Evolutionary conservation across 2,329 filamentous ascomycete genomes (phyloP).

Genomic region (Mycosphaerella arachidis): DNA sequence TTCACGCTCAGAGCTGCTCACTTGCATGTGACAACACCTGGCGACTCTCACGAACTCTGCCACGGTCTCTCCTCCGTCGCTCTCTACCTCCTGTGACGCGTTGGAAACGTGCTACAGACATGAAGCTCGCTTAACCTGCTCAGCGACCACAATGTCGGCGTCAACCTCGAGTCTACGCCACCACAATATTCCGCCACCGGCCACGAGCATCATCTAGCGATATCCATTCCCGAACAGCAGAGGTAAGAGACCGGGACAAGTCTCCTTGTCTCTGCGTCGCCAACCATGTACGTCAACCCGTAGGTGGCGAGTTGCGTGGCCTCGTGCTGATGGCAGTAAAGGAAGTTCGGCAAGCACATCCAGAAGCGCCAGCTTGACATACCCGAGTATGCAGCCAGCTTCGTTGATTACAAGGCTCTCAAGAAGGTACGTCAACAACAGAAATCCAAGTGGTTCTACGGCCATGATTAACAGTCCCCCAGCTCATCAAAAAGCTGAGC

Average conservation of each 20-base stretch:
- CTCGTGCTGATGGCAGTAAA: constrained; percentile 38
- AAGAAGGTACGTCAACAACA: constrained; percentile 69
- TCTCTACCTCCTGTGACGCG: background rate
- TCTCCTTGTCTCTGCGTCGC: background rate
- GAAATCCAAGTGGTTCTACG: background rate
- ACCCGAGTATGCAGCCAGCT: constrained; percentile 97
- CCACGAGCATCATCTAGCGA: constrained; percentile 6
- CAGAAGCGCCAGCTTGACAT: constrained; percentile 99
- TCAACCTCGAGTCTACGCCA: constrained; percentile 2
- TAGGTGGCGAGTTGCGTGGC: background rate
- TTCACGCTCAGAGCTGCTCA: background rate
- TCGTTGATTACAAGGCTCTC: constrained; percentile 97
- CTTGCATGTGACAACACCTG: background rate
- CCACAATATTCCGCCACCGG: background rate
- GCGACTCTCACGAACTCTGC: background rate
- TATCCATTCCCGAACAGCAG: background rate
- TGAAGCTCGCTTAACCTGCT: background rate
- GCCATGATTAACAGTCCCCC: constrained; percentile 22
- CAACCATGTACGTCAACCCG: constrained; percentile 6
- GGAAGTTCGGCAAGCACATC: constrained; percentile 99
- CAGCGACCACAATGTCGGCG: constrained; percentile 4
- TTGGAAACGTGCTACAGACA: background rate
- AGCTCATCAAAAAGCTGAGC: constrained; percentile 98
- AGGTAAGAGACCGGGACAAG: constrained; percentile 1
- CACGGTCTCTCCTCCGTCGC: background rate